Conservation (phyloP, 2,329 filamentous ascomycete genomes). For the Fonsecaea pedrosoi region DNA sequence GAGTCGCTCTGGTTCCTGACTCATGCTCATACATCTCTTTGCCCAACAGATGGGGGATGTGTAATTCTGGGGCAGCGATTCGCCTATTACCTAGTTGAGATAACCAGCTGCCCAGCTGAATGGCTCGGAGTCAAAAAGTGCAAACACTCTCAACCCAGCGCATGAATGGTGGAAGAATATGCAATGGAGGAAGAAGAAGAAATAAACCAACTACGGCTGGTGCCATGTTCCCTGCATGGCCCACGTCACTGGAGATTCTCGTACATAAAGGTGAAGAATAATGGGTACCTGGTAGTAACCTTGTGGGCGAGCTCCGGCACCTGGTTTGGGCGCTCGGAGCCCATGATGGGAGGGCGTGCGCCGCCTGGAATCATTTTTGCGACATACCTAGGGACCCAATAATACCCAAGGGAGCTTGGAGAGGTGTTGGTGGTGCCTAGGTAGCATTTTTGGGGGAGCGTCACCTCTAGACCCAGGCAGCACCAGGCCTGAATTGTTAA, state of each 20-base stretch:
- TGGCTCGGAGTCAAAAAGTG: neutral
- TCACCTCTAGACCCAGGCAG: neutral
- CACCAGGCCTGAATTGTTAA: neutral
- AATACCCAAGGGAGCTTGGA: neutral
- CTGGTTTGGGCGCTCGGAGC: neutral
- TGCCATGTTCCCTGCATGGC: conserved; percentile 5
- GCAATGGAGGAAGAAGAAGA: neutral
- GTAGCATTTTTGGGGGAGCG: too few species aligned
- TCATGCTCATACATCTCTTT: conserved; percentile 12
- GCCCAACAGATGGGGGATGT: neutral
- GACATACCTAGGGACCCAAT: neutral
- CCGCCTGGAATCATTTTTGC: neutral
- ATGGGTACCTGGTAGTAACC: neutral
- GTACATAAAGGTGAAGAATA: too few species aligned
- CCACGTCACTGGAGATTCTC: neutral
- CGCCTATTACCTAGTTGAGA: conserved; percentile 17
- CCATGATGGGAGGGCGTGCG: neutral
- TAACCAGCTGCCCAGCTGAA: conserved; percentile 6
- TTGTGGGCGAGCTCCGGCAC: neutral
- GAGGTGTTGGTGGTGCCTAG: too few species aligned
- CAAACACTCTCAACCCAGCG: neutral
- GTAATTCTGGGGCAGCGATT: conserved; percentile 7
- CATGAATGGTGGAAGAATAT: neutral
- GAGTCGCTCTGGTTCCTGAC: conserved; percentile 16
- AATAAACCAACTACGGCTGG: neutral